Base-by-base conservation (phyloP, 2,329 filamentous ascomycete species). In the Pyricularia sp. region DNA sequence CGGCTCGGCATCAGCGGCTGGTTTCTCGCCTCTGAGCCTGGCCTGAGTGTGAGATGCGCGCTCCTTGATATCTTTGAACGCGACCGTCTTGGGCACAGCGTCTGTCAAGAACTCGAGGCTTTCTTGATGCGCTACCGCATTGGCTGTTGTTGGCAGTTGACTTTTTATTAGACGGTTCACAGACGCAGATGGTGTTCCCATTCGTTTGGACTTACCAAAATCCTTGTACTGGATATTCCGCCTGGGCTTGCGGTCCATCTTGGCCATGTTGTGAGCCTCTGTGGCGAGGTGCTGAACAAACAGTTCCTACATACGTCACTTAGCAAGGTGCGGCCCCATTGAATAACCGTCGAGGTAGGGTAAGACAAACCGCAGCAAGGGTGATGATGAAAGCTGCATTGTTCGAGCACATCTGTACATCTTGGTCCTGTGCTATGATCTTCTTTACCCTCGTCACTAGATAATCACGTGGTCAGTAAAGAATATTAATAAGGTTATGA, bases 161-260 rank as follows among this genome's bases (percentile, higher is more conserved):
- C 33, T 16, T 64, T 31, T 63, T 31, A 63, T 16, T 19, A 63
- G 9, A 16, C 4, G n/a, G n/a, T 22, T 10, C 9, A 13, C 5
- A 55, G n/a, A 19, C 4, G 2, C n/a, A 8, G 26, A 1, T 4
- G 7, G 9, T 26, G 4, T 16, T 26, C 12, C n/a, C 12, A 5
- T 5, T 30, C 12, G 24, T 31, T 44, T 31, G 9, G 26, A 72
- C 82, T 66, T 79, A 92, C 90, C 88, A 57, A 99, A 83, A 76
- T 99, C 94, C 73, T 91, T 91, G 79, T 99, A 99, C 75, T 97
- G 94, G 67, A 99, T 89, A 72, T 96, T 97, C 67, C 93, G 87
- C 65, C 94, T 84, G 6, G 93, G 93, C 75, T 97, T 97, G 70
- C 89, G 85, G 77, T 97, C 94, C 0, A 92, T 84, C 73, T 94